Evolutionary conservation across 176 grass and related monocot species (phyloP).

Genomic region (Oropetium thomaeum): DNA sequence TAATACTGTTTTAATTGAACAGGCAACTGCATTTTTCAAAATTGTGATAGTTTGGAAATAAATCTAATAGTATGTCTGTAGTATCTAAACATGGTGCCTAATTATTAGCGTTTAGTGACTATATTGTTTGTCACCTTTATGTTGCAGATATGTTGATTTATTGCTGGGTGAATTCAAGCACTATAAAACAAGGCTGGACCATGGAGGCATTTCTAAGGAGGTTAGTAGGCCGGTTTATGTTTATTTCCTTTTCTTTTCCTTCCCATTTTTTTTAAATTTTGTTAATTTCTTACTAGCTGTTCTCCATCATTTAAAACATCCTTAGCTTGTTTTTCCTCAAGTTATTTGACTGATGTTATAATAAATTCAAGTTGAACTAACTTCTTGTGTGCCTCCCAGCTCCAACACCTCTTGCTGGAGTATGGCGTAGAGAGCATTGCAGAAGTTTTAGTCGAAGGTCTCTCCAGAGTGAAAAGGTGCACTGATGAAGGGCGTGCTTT

Average conservation of each 20-base stretch:
- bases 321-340: conserved; percentile 4
- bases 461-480: conserved; percentile 94
- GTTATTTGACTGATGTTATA: conserved; percentile 1
- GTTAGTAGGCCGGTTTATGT: conserved; percentile 31
- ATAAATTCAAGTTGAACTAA: not conserved
- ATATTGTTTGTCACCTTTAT: conserved; percentile 22
- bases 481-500: conserved; percentile 93
- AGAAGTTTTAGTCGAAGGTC: conserved; percentile 89
- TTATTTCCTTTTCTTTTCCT: not conserved
- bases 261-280: conserved; percentile 1
- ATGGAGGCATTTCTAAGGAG: conserved; percentile 91
- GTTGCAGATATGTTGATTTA: conserved; percentile 86
- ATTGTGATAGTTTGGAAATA: not conserved
- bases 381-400: conserved; percentile 45
- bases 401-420: conserved; percentile 79
- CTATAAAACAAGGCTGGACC: conserved; percentile 94
- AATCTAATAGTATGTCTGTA: not conserved
- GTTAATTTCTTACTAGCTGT: conserved; percentile 4
- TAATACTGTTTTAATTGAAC: conserved; percentile 8
- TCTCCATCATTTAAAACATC: not conserved
- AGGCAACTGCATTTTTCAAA: conserved; percentile 8
- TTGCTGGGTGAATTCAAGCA: conserved; percentile 99
- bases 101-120: not conserved
- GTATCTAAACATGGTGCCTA: not conserved
- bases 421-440: conserved; percentile 81